Evolutionary conservation across 2,329 filamentous ascomycete species (phyloP).

Genomic region (Pyricularia grisea): DNA sequence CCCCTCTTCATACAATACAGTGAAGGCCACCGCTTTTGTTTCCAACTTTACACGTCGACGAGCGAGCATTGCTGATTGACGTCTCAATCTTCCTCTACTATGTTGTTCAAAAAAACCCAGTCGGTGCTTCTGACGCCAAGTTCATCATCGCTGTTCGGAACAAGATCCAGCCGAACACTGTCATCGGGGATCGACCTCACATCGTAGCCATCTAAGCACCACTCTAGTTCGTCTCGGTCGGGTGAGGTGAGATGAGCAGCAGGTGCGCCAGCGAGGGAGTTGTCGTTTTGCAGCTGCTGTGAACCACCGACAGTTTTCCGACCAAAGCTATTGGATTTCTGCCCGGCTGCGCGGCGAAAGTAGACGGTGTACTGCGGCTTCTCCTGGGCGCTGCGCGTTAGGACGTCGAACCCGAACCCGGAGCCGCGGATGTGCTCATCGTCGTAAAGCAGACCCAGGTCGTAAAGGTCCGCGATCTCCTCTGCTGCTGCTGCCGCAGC

Average conservation of each 20-base stretch:
- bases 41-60: neutral
- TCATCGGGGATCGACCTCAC: neutral
- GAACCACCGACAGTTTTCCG: neutral
- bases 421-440: constrained; percentile 24
- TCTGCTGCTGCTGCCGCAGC: constrained; percentile 18
- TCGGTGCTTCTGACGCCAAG: neutral
- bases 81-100: neutral
- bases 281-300: neutral
- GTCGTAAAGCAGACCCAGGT: constrained; percentile 34
- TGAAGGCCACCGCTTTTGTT: neutral
- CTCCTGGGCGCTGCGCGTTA: constrained; percentile 20
- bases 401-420: constrained; percentile 28
- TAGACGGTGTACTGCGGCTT: constrained; percentile 25
- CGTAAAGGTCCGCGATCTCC: constrained; percentile 29
- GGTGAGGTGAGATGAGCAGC: constrained; percentile 23
- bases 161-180: neutral
- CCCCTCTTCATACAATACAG: too few species aligned
- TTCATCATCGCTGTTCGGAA: neutral
- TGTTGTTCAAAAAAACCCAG: constrained; percentile 6
- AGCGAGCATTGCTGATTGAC: neutral
- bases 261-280: constrained; percentile 18
- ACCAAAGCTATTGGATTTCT: constrained; percentile 10
- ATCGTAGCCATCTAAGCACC: neutral
- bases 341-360: constrained; percentile 18
- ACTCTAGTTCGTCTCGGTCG: constrained; percentile 9